Evolutionary conservation across 805 yeast genomes (phyloP).

Genomic region (Zygotorulaspora florentina): DNA sequence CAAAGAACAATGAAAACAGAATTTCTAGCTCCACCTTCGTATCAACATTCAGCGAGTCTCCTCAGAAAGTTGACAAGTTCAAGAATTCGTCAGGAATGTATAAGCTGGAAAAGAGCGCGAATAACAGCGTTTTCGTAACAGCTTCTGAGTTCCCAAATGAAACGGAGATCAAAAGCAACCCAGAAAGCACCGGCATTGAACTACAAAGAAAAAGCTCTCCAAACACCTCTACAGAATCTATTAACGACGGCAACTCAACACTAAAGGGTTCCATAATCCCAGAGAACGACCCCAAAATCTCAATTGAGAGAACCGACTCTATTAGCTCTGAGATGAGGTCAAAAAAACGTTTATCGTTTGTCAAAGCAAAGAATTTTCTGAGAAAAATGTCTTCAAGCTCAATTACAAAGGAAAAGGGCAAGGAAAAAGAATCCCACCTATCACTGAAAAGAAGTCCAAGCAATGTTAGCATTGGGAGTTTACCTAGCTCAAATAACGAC

Average conservation of each 20-base stretch:
- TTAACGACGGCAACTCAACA: conserved; percentile 4
- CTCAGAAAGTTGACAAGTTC: conserved; percentile 18
- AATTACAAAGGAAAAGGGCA: conserved; percentile 1
- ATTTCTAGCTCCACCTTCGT: conserved; percentile 21
- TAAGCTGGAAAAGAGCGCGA: conserved; percentile 27
- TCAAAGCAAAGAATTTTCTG: conserved; percentile 15
- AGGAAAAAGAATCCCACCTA: conserved; percentile 6
- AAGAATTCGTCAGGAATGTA: conserved; percentile 27
- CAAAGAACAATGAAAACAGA: conserved; percentile 9
- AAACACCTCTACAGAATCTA: not conserved
- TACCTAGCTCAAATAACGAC: conserved; percentile 12
- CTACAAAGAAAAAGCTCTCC: not conserved
- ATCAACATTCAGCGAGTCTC: conserved; percentile 29
- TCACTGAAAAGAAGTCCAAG: conserved; percentile 8
- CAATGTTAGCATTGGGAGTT: conserved; percentile 12
- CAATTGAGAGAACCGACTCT: not conserved
- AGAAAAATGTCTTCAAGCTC: conserved; percentile 13
- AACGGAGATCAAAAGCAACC: not conserved
- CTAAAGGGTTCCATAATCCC: conserved; percentile 1
- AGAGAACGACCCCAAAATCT: conserved; percentile 1
- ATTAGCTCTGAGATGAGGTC: not conserved
- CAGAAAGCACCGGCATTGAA: not conserved
- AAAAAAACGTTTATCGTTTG: conserved; percentile 7
- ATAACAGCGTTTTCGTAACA: conserved; percentile 25
- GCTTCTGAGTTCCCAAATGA: conserved; percentile 27